A percentile compares a stretch with the other conserved stretches of the same genome.
phyloP scores from a whole-genome alignment of 306 rosid genomes.

The Cucurbita pepo region DNA sequence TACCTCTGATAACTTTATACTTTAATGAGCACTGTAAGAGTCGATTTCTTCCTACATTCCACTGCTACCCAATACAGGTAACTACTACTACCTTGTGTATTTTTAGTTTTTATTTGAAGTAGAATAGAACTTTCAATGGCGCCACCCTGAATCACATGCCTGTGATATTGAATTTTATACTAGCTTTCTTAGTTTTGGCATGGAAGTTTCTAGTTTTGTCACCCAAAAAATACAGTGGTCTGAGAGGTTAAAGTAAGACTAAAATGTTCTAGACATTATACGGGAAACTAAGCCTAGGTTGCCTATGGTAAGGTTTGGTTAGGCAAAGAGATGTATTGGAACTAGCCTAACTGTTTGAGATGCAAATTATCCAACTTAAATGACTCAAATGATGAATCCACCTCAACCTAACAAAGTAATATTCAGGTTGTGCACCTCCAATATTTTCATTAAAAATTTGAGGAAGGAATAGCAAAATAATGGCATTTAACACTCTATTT shows the following conservation, averaged over 20 bases:
- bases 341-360: background rate
- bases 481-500: background rate
- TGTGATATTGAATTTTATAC: background rate
- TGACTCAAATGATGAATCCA: background rate
- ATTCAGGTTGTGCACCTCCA: background rate
- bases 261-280: background rate
- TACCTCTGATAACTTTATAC: constrained; percentile 50
- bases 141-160: background rate
- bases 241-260: background rate
- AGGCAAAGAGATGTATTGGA: background rate
- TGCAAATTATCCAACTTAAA: background rate
- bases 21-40: constrained; percentile 80
- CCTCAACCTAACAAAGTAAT: background rate
- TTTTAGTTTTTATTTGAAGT: background rate
- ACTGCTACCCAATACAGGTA: constrained; percentile 50
- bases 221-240: background rate
- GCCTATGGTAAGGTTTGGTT: background rate
- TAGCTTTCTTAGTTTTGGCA: background rate
- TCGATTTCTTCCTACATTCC: constrained; percentile 76
- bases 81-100: background rate
- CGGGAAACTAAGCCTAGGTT: background rate
- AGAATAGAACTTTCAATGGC: background rate
- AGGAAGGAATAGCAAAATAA: background rate
- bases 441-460: too few species aligned
- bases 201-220: background rate